Base-by-base conservation (phyloP, 1,139 yeast genomes). In the Sugiyamaella neomexicana region DNA sequence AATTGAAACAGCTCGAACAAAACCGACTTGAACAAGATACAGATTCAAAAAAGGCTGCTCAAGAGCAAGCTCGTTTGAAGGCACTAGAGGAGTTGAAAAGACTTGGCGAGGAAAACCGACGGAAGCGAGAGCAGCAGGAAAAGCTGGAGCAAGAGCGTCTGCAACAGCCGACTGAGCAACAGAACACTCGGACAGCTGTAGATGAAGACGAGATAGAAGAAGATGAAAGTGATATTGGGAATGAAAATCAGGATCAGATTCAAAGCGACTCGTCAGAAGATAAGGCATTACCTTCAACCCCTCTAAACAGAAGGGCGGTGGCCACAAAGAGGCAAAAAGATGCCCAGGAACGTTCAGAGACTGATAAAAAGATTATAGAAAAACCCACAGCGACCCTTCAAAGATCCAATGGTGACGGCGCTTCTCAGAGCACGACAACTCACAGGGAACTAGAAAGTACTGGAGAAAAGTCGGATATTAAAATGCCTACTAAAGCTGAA, bases 1-100 rank as follows among this genome's bases (percentile, higher is more conserved):
- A 46, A 23, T 37, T 29, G 51, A 34, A 27, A 31, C 42, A 49
- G 17, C 42, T 50, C 34, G 29, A 52, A 36, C 39, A 46, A n/a
- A n/a, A n/a, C n/a, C n/a, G n/a, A n/a, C n/a, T n/a, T n/a, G n/a
- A n/a, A n/a, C n/a, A n/a, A n/a, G n/a, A n/a, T n/a, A n/a, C n/a
- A n/a, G n/a, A n/a, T n/a, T n/a, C n/a, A 23, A 53, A 15, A 5
- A 23, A 44, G 27, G 25, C n/a, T 2, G 32, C 27, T 15, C 43
- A 13, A 29, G 39, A 31, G n/a, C 10, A 31, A 17, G 20, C 29
- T 23, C 48, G 48, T 5, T 25, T 44, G 7, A 16, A 36, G 34
- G 42, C 40, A 2, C 34, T 34, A 31, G 41, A 10, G 5, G 42
- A 46, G 34, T 23, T 46, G 15, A 23, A 12, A 23, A 17, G 9